phyloP scores from a whole-genome alignment of 106 monocot species.

The Acorus calamus region DNA sequence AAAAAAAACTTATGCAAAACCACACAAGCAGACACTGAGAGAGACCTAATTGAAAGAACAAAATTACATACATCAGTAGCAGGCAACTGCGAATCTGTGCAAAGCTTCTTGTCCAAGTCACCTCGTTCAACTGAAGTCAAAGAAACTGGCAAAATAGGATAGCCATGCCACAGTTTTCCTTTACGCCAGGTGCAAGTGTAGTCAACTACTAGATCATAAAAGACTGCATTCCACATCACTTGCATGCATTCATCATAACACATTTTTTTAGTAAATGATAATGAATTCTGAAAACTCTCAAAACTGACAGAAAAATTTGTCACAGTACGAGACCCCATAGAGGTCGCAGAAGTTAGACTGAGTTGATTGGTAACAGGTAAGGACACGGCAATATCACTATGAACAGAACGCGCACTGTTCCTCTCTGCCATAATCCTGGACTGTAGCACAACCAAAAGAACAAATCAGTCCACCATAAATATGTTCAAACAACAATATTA shows the following conservation, averaged over 20 bases:
- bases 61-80: too few relatives aligned
- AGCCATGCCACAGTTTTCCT: conserved; percentile 34
- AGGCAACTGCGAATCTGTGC: too few relatives aligned
- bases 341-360: conserved; percentile 3
- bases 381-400: conserved; percentile 3
- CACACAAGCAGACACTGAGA: not conserved
- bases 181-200: conserved; percentile 50
- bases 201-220: conserved; percentile 53
- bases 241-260: conserved; percentile 63
- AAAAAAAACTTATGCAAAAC: not conserved
- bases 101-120: conserved; percentile 1
- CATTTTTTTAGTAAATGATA: conserved; percentile 29
- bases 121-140: conserved; percentile 11
- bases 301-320: conserved; percentile 2
- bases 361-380: conserved; percentile 11
- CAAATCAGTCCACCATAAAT: too few relatives aligned
- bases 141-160: conserved; percentile 3
- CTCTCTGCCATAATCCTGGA: conserved; percentile 9
- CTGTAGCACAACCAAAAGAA: conserved; percentile 11
- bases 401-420: conserved; percentile 10
- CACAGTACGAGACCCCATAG: conserved; percentile 3
- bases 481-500: not conserved
- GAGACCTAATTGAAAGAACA: conserved; percentile 1
- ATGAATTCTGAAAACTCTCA: conserved; percentile 32
- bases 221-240: conserved; percentile 57